A percentile compares a stretch with the other conserved stretches of the same genome.
Evolutionary conservation across 164 flowering plant species (phyloP).

Genomic region (Annona cherimola): DNA sequence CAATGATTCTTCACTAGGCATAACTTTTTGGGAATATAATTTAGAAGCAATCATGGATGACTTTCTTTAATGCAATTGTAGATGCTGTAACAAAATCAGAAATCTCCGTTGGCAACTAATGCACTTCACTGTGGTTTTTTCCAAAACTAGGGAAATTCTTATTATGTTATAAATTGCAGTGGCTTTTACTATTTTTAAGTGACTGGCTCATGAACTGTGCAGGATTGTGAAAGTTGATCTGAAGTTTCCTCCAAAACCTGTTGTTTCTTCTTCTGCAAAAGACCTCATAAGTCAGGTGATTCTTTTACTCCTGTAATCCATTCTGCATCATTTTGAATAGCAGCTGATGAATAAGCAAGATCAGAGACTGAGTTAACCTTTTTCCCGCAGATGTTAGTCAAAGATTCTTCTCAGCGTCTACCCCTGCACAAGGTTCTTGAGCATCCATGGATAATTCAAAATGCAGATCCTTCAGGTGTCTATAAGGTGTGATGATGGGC

Average conservation of each 20-base stretch:
- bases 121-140: too few species aligned
- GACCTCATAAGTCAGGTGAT: constrained; percentile 88
- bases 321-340: not conserved
- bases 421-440: constrained; percentile 90
- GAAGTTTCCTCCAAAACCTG: constrained; percentile 82
- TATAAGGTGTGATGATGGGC: constrained; percentile 29
- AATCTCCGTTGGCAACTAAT: too few species aligned
- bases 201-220: constrained; percentile 7
- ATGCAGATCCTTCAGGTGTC: constrained; percentile 93
- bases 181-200: not conserved
- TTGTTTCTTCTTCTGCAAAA: constrained; percentile 81
- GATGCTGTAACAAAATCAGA: too few species aligned
- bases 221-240: constrained; percentile 91
- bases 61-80: too few species aligned
- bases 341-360: not conserved
- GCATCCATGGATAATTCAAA: constrained; percentile 96
- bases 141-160: too few species aligned
- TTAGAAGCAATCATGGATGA: too few species aligned
- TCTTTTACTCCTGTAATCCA: not conserved
- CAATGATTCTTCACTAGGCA: too few species aligned
- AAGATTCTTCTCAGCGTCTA: constrained; percentile 73
- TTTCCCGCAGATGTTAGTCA: constrained; percentile 73
- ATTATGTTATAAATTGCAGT: not conserved
- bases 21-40: too few species aligned
- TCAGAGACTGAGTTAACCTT: not conserved